Base-by-base conservation (phyloP, 176 grass and related monocot genomes). In the Leersia perrieri region DNA sequence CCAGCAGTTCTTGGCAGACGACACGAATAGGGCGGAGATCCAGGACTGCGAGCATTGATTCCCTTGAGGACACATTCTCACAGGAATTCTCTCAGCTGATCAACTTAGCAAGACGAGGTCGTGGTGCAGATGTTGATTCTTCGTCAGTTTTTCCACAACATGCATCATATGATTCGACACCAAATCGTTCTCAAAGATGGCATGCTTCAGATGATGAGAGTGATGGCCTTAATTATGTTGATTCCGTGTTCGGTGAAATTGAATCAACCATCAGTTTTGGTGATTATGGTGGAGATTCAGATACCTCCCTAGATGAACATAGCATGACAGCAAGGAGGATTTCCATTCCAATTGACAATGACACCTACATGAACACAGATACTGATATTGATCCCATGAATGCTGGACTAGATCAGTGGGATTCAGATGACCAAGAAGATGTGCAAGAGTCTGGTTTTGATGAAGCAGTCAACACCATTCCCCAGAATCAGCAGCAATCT, bases 381-480 rank as follows among this genome's bases (percentile, higher is more conserved):
- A 88, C 88, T 3, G 90, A 95, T 75, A 93, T 98, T 38, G 92
- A 95, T 84, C 92, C 92, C 53, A 98, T 98, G 95, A 87, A 93
- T 80, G 85, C 88, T 71, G 83, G 86, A 40, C 31, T 89, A 5
- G 72, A 86, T 65, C 90, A 86, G 29, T 98, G 95, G 90, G 85
- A 98, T 68, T 92, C 92, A 33, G 85, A 98, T 76, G 82, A 86
- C 63, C 69, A 77, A 76, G 85, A 93, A 34, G 80, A 90, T 69
- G 78, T 70, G 60, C 92, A 91, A 63, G 88, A 91, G 33, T 90
- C 81, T 81, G 86, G 84, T 89, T 92, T 77, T 45, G 88, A 71
- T 73, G 91, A 94, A 77, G 77, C 22, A 82, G 22, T 57, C 16
- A 63, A 55, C 40, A 22, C 28, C 68, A 70, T 71, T 33, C 75